Evolutionary conservation across 2,329 filamentous ascomycete genomes (phyloP), one percentile per base, ranked within the genome.

Genomic region (Zymoseptoria pseudotritici): DNA sequence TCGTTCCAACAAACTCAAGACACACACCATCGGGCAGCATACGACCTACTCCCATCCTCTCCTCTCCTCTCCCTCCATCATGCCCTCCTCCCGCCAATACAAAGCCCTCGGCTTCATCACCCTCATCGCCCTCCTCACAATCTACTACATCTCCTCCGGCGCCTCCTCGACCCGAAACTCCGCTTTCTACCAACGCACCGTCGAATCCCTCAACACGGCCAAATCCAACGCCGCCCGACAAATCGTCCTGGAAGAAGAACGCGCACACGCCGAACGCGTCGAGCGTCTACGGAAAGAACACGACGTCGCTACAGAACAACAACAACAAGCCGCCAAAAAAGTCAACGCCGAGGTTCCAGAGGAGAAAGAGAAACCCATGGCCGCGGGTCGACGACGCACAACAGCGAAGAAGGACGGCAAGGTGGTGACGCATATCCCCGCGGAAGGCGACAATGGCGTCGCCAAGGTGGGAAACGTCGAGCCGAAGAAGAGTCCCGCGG

Each of bases 91-190:
- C 67, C 86, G 90, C 65, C 86, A 90, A 67, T 71, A 90, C 68
- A 86, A 86, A 71, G 77, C 88, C 67, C 77, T 91, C 58, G 77
- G 84, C 64, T 78, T 92, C 69, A 78, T 87, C 59, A 79, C 86
- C 58, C 67, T 91, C 66, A 79, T 86, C 65, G 78, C 83, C 61
- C 75, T 93, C 61, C 76, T 93, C 66, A 80, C 86, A 53, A 77
- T 88, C 58, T 78, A 95, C 66, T 91, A 93, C 78, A 86, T 90
- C 72, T 87, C 86, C 20, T 82, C 82, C n/a, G 81, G 80, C 54
- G 77, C 83, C 56, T 80, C 82, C 59, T 77, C 81, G 55, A 78
- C 79, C 36, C 73, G 77, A 62, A 77, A 78, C 54, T 80, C 75
- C 51, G 80, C 81, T 67, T 85, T 85, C 75, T 84, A 86, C 73